A percentile compares a stretch with the other conserved stretches of the same genome.
Evolutionary conservation across 176 grass and related monocot genomes (phyloP).

Genomic region (Hyparrhenia diplandra): DNA sequence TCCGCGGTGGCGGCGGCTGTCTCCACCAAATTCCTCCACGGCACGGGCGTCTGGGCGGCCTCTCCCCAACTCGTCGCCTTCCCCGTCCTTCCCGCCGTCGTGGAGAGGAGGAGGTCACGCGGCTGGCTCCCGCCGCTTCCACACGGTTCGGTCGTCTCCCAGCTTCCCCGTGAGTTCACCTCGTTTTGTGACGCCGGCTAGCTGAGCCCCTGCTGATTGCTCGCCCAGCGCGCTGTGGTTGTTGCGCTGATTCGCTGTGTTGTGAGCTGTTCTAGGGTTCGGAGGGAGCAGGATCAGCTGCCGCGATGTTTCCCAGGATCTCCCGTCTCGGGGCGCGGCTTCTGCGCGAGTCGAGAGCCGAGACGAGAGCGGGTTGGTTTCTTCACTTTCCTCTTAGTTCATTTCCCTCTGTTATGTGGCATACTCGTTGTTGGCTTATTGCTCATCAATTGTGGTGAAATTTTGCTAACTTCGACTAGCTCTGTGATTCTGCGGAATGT

Average conservation of each 20-base stretch:
- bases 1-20: neutral
- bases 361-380: conserved; percentile 25
- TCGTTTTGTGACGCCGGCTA: neutral
- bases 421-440: neutral
- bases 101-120: neutral
- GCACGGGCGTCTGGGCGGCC: conserved; percentile 3
- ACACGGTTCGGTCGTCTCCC: neutral
- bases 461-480: neutral
- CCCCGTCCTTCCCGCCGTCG: conserved; percentile 11
- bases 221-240: neutral
- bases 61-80: neutral
- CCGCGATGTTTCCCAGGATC: conserved; percentile 45
- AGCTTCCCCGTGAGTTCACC: neutral
- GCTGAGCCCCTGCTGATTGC: neutral
- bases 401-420: neutral
- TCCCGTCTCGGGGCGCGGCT: conserved; percentile 39
- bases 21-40: neutral
- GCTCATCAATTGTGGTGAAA: neutral
- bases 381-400: neutral
- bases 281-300: neutral
- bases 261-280: conserved; percentile 39
- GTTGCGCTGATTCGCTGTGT: conserved; percentile 15
- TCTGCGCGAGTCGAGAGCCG: conserved; percentile 18
- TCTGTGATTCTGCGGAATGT: neutral
- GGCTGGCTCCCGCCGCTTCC: neutral